phyloP scores from a whole-genome alignment of 1,139 yeast genomes.

The Pichia sp. region DNA sequence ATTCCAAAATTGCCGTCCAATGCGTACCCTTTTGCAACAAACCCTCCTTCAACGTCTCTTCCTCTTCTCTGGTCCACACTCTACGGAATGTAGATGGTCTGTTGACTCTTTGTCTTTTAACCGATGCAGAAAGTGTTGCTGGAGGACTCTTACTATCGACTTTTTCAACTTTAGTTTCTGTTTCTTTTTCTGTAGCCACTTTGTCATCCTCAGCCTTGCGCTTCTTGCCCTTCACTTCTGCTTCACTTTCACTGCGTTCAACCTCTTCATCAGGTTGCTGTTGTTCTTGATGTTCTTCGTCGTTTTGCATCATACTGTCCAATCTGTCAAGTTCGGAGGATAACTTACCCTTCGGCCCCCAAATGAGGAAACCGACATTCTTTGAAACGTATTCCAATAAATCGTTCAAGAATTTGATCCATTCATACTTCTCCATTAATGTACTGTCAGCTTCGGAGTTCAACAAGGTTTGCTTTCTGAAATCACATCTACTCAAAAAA shows the following conservation, averaged over 20 bases:
- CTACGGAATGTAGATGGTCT: slow-evolving; percentile 44
- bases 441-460: slow-evolving; percentile 47
- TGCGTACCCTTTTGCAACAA: slow-evolving; percentile 84
- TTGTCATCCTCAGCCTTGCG: slow-evolving; percentile 11
- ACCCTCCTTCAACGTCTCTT: slow-evolving; percentile 79
- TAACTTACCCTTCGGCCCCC: slow-evolving; percentile 60
- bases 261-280: too few species aligned
- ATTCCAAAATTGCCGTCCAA: slow-evolving; percentile 87
- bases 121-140: neutral
- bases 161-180: neutral
- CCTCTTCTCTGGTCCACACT: slow-evolving; percentile 90
- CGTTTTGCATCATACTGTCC: slow-evolving; percentile 4
- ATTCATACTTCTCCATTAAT: slow-evolving; percentile 62
- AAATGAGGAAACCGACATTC: slow-evolving; percentile 67
- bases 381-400: slow-evolving; percentile 75
- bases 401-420: slow-evolving; percentile 73
- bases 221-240: neutral
- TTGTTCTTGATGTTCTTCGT: slow-evolving; percentile 2
- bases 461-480: slow-evolving; percentile 62
- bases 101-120: slow-evolving; percentile 23
- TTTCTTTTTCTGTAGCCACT: neutral
- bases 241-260: neutral
- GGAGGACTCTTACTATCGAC: neutral
- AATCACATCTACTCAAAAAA: slow-evolving; percentile 65
- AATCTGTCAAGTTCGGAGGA: slow-evolving; percentile 26